phyloP scores from a whole-genome alignment of 2,329 filamentous ascomycete species.

The Sporothrix phasma region DNA sequence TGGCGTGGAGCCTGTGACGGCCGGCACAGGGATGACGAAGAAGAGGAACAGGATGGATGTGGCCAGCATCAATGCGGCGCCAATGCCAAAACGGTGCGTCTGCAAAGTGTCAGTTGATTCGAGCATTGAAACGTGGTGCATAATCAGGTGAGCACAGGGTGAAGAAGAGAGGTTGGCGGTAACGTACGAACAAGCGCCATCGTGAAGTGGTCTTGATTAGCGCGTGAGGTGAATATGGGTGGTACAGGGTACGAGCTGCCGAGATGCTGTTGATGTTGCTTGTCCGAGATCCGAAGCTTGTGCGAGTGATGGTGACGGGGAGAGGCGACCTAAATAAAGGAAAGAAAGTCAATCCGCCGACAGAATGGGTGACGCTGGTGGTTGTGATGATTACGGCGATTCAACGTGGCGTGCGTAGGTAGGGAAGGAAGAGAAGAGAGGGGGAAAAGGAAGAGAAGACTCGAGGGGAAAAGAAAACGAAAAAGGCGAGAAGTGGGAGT shows the following conservation, averaged over 20 bases:
- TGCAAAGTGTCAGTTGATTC: constrained; percentile 21
- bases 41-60: constrained; percentile 44
- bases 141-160: too few relatives aligned
- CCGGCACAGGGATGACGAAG: constrained; percentile 51
- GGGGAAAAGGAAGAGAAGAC: not conserved
- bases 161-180: not conserved
- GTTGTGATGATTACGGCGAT: not conserved
- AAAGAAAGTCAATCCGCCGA: not conserved
- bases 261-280: not conserved
- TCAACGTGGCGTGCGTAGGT: not conserved
- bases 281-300: not conserved
- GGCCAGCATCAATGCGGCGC: constrained; percentile 40
- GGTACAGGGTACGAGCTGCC: not conserved
- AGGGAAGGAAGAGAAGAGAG: too few relatives aligned
- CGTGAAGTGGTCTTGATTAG: not conserved
- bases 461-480: not conserved
- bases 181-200: constrained; percentile 7
- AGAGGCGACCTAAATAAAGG: not conserved
- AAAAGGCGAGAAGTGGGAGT: not conserved
- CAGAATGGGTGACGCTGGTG: not conserved
- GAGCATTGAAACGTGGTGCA: not conserved
- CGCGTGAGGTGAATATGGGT: not conserved
- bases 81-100: constrained; percentile 34
- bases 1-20: constrained; percentile 38
- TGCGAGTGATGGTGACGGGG: not conserved